phyloP scores from a whole-genome alignment of 768 basidiomycete species.

The Trametes elegans region DNA sequence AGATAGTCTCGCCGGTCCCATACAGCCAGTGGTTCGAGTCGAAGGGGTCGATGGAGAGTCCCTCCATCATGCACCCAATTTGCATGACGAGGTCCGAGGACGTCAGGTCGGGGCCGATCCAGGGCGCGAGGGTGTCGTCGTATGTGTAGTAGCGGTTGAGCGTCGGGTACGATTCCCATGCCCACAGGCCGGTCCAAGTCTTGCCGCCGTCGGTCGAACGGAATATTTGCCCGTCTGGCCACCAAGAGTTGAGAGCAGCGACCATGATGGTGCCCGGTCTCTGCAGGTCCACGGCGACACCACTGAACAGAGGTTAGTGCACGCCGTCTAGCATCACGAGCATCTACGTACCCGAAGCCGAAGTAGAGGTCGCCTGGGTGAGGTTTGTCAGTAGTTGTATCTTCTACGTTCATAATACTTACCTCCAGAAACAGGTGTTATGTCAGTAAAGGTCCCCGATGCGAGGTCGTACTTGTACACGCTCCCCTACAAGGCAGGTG shows the following conservation, averaged over 20 bases:
- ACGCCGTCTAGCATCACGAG: neutral
- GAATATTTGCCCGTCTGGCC: constrained; percentile 66
- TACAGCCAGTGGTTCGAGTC: constrained; percentile 70
- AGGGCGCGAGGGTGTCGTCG: constrained; percentile 54
- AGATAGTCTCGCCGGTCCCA: constrained; percentile 66
- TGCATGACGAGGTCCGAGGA: constrained; percentile 46
- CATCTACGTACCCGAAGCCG: constrained; percentile 45
- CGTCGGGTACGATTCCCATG: constrained; percentile 46
- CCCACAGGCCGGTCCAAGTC: constrained; percentile 61
- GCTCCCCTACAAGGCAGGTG: constrained; percentile 15
- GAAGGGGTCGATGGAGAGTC: constrained; percentile 62
- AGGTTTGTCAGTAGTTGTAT: neutral
- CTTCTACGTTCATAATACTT: neutral
- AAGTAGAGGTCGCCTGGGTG: constrained; percentile 47
- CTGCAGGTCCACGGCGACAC: constrained; percentile 57
- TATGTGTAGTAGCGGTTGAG: constrained; percentile 52
- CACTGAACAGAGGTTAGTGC: constrained; percentile 23
- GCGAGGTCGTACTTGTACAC: constrained; percentile 47
- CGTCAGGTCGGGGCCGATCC: constrained; percentile 51
- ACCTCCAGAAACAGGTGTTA: constrained; percentile 58
- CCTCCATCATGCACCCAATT: constrained; percentile 75
- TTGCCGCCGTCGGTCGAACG: constrained; percentile 56
- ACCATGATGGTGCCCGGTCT: constrained; percentile 67
- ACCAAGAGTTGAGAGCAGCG: constrained; percentile 47
- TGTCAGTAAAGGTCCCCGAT: constrained; percentile 55